These are phyloP conservation scores for Pterocarpus macrocarpus DNA, from an alignment of 306 rosid genomes.

Conservation along the genomic window DNA sequence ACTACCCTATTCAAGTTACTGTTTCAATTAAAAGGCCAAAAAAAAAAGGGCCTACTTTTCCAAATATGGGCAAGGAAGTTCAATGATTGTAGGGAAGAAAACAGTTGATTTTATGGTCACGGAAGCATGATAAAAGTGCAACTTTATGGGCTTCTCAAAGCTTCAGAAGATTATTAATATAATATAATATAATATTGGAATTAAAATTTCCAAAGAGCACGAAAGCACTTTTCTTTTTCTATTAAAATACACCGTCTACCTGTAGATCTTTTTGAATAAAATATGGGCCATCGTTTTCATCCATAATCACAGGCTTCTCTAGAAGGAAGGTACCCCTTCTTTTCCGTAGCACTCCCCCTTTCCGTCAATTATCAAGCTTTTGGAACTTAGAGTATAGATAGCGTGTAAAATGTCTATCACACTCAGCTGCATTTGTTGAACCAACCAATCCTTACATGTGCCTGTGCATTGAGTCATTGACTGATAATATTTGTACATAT, in stretches of 20 bases:
- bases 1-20: neutral
- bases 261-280: slow-evolving; percentile 38
- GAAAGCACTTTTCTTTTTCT: slow-evolving; percentile 21
- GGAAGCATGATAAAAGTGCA: slow-evolving; percentile 33
- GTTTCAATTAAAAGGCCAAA: neutral
- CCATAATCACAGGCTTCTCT: slow-evolving; percentile 21
- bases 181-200: neutral
- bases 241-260: neutral
- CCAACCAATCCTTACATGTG: neutral
- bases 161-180: neutral
- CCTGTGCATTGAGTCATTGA: neutral
- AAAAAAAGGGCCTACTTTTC: neutral
- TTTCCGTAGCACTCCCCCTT: slow-evolving; percentile 6
- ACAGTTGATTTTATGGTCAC: neutral
- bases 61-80: slow-evolving; percentile 14
- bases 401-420: slow-evolving; percentile 40
- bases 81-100: slow-evolving; percentile 49
- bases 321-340: slow-evolving; percentile 27
- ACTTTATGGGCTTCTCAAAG: slow-evolving; percentile 48
- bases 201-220: slow-evolving; percentile 26
- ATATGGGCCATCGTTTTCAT: slow-evolving; percentile 24
- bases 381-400: slow-evolving; percentile 1
- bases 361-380: slow-evolving; percentile 14
- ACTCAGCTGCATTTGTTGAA: slow-evolving; percentile 39
- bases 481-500: neutral